phyloP scores from a whole-genome alignment of 106 monocot genomes.

The Ottelia alismoides region DNA sequence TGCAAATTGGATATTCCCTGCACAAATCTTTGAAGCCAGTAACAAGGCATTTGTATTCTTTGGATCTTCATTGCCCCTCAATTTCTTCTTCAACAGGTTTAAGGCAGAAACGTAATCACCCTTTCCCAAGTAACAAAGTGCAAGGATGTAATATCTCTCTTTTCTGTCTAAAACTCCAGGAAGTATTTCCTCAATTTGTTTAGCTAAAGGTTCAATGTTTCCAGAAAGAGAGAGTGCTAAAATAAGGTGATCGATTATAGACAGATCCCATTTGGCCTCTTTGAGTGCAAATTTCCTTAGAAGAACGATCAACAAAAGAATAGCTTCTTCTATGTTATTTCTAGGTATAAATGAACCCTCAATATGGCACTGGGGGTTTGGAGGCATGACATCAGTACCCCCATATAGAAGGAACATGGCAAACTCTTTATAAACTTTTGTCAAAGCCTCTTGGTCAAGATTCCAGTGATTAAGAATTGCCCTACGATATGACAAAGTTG shows the following conservation, averaged over 20 bases:
- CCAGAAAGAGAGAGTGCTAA: slow-evolving; percentile 78
- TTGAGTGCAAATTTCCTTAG: slow-evolving; percentile 48
- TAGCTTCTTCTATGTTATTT: slow-evolving; percentile 82
- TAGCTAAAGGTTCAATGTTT: slow-evolving; percentile 35
- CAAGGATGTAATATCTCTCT: slow-evolving; percentile 60
- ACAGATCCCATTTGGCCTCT: slow-evolving; percentile 58
- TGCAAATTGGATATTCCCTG: slow-evolving; percentile 21
- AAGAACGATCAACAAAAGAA: slow-evolving; percentile 73
- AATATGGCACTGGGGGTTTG: slow-evolving; percentile 45
- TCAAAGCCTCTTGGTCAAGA: slow-evolving; percentile 31
- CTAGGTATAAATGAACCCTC: slow-evolving; percentile 60
- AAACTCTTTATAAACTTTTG: slow-evolving; percentile 73
- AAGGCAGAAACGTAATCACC: slow-evolving; percentile 56
- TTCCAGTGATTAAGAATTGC: slow-evolving; percentile 64
- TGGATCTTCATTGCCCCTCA: slow-evolving; percentile 49
- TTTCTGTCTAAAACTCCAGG: slow-evolving; percentile 48
- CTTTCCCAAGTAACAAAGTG: slow-evolving; percentile 68
- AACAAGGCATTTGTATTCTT: slow-evolving; percentile 43
- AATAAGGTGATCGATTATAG: slow-evolving; percentile 63
- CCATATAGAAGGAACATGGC: slow-evolving; percentile 85
- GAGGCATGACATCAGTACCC: slow-evolving; percentile 64
- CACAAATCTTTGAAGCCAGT: slow-evolving; percentile 79
- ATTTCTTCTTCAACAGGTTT: slow-evolving; percentile 50
- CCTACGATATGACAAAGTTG: slow-evolving; percentile 52
- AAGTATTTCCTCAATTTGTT: slow-evolving; percentile 46